Percentiles rank a stretch among this genome's conserved stretches.
Evolutionary conservation across 208 protist species (phyloP).

Genomic region (Perkinsela sp.): DNA sequence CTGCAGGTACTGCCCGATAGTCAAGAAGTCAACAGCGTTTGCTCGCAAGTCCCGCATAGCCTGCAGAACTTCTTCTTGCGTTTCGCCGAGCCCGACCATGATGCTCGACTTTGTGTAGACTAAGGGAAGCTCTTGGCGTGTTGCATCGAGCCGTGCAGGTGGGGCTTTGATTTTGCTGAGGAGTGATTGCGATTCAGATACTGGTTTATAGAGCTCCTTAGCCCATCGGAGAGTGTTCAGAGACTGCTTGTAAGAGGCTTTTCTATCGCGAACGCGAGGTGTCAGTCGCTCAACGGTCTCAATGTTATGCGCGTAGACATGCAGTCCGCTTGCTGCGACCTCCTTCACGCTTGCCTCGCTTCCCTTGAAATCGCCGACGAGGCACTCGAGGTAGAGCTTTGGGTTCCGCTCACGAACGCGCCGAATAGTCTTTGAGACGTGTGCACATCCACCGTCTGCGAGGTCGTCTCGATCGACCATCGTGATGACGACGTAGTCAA

Average conservation of each 20-base stretch:
- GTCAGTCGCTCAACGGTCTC: slow-evolving; percentile 79
- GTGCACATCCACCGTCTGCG: slow-evolving; percentile 61
- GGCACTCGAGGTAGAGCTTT: slow-evolving; percentile 70
- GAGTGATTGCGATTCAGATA: background rate
- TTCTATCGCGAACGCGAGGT: slow-evolving; percentile 66
- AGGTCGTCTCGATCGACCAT: slow-evolving; percentile 87
- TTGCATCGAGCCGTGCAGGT: too few species aligned
- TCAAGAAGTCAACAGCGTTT: slow-evolving; percentile 69
- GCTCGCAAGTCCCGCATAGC: slow-evolving; percentile 69
- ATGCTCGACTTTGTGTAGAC: slow-evolving; percentile 89
- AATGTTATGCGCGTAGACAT: slow-evolving; percentile 94
- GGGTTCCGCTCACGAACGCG: slow-evolving; percentile 50
- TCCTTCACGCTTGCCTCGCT: slow-evolving; percentile 36
- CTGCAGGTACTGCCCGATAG: slow-evolving; percentile 86
- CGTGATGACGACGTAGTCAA: slow-evolving; percentile 94
- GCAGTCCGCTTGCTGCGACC: slow-evolving; percentile 67
- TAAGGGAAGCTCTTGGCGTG: slow-evolving; percentile 4
- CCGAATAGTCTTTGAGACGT: slow-evolving; percentile 65
- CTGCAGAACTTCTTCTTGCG: slow-evolving; percentile 73
- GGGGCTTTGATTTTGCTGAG: too few species aligned
- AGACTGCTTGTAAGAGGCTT: slow-evolving; percentile 79
- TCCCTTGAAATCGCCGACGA: slow-evolving; percentile 85
- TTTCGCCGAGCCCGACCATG: slow-evolving; percentile 90
- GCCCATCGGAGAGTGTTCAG: slow-evolving; percentile 66
- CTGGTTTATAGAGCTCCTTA: slow-evolving; percentile 9